Percentiles rank a stretch among this genome's conserved stretches.
Conservation (phyloP, 106 monocot genomes). For the Dendrobium officinale region DNA sequence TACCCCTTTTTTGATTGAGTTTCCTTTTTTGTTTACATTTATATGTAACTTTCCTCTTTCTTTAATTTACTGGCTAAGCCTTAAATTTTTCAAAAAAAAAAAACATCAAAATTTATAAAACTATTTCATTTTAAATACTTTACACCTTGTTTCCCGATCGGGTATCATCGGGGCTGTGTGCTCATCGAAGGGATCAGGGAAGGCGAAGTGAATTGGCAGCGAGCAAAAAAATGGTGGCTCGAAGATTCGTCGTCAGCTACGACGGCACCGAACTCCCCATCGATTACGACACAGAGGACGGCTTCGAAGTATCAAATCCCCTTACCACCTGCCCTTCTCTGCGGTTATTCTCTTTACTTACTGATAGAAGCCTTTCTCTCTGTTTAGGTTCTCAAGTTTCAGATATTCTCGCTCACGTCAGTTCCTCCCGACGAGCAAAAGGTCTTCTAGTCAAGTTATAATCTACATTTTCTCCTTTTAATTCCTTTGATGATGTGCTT, state of each 20-base stretch:
- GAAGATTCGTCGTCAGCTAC: slow-evolving; percentile 55
- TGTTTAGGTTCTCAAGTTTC: slow-evolving; percentile 60
- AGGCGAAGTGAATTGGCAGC: not conserved
- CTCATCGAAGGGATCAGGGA: not conserved
- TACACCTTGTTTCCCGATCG: too few relatives aligned
- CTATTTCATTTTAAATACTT: too few relatives aligned
- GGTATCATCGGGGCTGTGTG: not conserved
- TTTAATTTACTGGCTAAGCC: too few relatives aligned
- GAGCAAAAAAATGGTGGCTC: slow-evolving; percentile 49
- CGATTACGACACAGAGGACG: slow-evolving; percentile 75
- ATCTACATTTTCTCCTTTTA: not conserved
- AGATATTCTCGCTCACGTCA: slow-evolving; percentile 86
- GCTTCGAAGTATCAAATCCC: slow-evolving; percentile 44
- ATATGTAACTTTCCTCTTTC: too few relatives aligned
- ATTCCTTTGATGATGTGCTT: not conserved
- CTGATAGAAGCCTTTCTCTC: not conserved
- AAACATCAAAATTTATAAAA: too few relatives aligned
- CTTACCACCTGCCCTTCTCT: not conserved
- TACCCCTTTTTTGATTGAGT: too few relatives aligned
- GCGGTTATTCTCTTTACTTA: not conserved
- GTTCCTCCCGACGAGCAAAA: slow-evolving; percentile 75
- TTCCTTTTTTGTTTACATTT: too few relatives aligned
- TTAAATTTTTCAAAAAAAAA: too few relatives aligned
- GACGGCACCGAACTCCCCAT: slow-evolving; percentile 31
- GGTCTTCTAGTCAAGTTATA: slow-evolving; percentile 16